A percentile compares a stretch with the other conserved stretches of the same genome.
These are phyloP conservation scores for Scortechinia acanthostroma DNA, from an alignment of 2,329 filamentous ascomycete genomes.

Conservation along the genomic window DNA sequence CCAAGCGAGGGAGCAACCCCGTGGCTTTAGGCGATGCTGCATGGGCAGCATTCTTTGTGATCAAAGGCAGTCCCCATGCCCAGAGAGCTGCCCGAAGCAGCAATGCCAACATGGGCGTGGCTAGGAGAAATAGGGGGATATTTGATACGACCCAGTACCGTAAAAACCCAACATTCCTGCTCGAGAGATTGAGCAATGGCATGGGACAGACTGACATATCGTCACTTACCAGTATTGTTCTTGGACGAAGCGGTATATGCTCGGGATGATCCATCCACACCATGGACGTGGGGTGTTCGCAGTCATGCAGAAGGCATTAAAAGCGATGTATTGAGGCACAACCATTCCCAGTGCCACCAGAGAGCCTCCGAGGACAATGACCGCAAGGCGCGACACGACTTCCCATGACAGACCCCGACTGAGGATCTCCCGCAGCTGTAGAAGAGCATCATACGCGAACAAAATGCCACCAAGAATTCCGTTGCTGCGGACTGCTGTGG, in stretches of 20 bases:
- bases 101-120: slow-evolving; percentile 41
- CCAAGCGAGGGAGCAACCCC: slow-evolving; percentile 24
- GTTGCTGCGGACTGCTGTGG: slow-evolving; percentile 49
- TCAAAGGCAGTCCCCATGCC: not conserved
- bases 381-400: slow-evolving; percentile 23
- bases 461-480: slow-evolving; percentile 50
- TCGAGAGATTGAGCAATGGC: slow-evolving; percentile 5
- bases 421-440: slow-evolving; percentile 16
- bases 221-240: slow-evolving; percentile 47
- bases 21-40: slow-evolving; percentile 13
- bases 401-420: slow-evolving; percentile 17
- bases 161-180: slow-evolving; percentile 52
- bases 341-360: slow-evolving; percentile 37
- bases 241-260: slow-evolving; percentile 57
- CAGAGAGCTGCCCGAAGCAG: slow-evolving; percentile 33
- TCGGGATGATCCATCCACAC: slow-evolving; percentile 44
- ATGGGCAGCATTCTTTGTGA: not conserved
- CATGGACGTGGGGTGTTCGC: slow-evolving; percentile 32
- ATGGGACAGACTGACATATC: not conserved
- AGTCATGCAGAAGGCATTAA: slow-evolving; percentile 34
- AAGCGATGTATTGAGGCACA: slow-evolving; percentile 46
- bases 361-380: slow-evolving; percentile 35
- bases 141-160: slow-evolving; percentile 58
- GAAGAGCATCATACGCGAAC: slow-evolving; percentile 38
- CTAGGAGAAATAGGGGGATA: slow-evolving; percentile 50